These are phyloP conservation scores for Arctostaphylos glauca DNA, from an alignment of 148 eudicot genomes.

Conservation along the genomic window DNA sequence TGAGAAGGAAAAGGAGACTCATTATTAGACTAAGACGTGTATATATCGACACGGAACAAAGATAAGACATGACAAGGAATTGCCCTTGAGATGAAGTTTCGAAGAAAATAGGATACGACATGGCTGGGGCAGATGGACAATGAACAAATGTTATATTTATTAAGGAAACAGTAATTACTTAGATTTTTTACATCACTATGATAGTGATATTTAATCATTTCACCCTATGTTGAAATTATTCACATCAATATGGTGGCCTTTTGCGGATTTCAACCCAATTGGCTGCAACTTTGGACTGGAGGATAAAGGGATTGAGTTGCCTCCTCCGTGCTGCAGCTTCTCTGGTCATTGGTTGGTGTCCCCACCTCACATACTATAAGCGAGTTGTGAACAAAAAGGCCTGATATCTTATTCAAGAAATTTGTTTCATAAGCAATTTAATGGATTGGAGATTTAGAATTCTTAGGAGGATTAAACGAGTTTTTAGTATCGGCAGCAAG, in stretches of 20 bases:
- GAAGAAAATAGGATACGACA: background rate
- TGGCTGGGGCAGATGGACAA: background rate
- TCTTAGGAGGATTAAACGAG: no score
- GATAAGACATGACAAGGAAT: background rate
- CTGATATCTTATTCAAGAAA: background rate
- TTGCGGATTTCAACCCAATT: background rate
- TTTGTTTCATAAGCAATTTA: background rate
- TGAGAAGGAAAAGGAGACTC: no score
- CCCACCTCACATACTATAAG: background rate
- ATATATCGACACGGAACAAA: background rate
- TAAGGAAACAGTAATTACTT: background rate
- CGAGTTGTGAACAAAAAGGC: background rate
- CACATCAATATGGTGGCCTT: no score
- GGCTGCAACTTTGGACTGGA: background rate
- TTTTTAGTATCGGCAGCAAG: no score
- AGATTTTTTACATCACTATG: background rate
- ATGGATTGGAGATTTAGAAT: background rate
- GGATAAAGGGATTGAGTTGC: background rate
- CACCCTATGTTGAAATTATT: no score
- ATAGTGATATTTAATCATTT: no score
- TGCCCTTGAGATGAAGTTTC: background rate
- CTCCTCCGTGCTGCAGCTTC: background rate
- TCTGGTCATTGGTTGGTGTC: background rate
- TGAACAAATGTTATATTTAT: background rate
- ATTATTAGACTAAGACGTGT: no score